Evolutionary conservation across 2,329 filamentous ascomycete genomes (phyloP).

Genomic region (Aspergillus piperis): DNA sequence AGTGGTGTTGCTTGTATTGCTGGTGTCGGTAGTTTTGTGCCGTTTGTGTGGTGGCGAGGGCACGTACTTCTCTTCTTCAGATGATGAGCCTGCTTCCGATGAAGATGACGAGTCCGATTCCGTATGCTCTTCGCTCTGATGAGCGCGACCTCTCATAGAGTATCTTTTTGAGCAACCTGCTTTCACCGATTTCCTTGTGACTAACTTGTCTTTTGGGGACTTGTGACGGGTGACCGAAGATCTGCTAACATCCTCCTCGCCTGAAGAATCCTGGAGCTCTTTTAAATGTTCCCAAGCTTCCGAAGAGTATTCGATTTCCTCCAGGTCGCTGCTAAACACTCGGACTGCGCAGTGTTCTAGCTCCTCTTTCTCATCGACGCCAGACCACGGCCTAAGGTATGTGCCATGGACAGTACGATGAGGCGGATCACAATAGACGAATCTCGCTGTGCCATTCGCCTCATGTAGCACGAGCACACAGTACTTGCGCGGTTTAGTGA

Average conservation of each 20-base stretch:
- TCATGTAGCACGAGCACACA: constrained; percentile 14
- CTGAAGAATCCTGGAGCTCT: background rate
- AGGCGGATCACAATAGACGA: constrained; percentile 9
- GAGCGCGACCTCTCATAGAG: background rate
- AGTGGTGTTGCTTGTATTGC: background rate
- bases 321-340: background rate
- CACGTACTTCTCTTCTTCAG: constrained; percentile 3
- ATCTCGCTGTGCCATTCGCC: background rate
- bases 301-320: constrained; percentile 7
- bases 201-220: background rate
- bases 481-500: constrained; percentile 7
- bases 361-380: constrained; percentile 7
- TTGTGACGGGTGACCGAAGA: background rate
- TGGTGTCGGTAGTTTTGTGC: background rate
- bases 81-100: background rate
- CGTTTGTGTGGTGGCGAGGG: background rate
- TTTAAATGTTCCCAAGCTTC: constrained; percentile 5
- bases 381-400: constrained; percentile 18
- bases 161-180: background rate
- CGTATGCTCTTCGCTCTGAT: background rate
- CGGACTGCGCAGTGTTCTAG: constrained; percentile 13
- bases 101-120: background rate
- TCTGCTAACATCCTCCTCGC: background rate
- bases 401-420: background rate
- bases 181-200: background rate